Conservation (phyloP, 2,329 filamentous ascomycete genomes). For the Fusarium proliferatum region DNA sequence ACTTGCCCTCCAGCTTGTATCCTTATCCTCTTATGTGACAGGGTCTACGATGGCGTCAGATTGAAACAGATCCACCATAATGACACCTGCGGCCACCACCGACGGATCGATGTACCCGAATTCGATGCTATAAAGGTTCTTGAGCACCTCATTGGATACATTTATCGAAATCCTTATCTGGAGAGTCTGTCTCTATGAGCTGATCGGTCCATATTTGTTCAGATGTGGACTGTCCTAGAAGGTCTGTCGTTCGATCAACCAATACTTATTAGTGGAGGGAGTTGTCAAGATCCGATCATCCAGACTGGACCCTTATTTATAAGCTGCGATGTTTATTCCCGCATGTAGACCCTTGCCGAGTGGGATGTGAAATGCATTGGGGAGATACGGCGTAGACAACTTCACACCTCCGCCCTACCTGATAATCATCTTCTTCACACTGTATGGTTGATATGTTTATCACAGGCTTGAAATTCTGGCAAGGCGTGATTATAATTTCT, state of each 20-base stretch:
- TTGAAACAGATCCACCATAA: slow-evolving; percentile 17
- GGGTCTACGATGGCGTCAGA: slow-evolving; percentile 38
- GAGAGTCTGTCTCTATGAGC: background rate
- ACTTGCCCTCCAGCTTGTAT: slow-evolving; percentile 15
- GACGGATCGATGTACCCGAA: slow-evolving; percentile 17
- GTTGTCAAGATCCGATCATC: background rate
- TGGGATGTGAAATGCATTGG: background rate
- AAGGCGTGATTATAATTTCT: fast-evolving
- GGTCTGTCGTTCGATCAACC: background rate
- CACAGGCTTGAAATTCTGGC: too few relatives aligned
- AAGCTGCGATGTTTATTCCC: background rate
- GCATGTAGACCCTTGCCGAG: background rate
- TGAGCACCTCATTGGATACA: background rate
- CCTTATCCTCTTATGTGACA: slow-evolving; percentile 2
- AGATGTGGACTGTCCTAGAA: background rate
- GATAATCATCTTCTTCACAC: background rate
- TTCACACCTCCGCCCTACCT: background rate
- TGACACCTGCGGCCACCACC: slow-evolving; percentile 30
- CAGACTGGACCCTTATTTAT: background rate
- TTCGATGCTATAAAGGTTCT: too few relatives aligned
- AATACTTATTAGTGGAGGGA: background rate
- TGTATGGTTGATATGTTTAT: background rate
- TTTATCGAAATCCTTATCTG: slow-evolving; percentile 11
- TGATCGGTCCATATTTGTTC: background rate
- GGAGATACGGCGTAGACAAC: background rate